Evolutionary conservation across 352 stramenopile genomes (phyloP).

Genomic region (Phytophthora boehmeriae): DNA sequence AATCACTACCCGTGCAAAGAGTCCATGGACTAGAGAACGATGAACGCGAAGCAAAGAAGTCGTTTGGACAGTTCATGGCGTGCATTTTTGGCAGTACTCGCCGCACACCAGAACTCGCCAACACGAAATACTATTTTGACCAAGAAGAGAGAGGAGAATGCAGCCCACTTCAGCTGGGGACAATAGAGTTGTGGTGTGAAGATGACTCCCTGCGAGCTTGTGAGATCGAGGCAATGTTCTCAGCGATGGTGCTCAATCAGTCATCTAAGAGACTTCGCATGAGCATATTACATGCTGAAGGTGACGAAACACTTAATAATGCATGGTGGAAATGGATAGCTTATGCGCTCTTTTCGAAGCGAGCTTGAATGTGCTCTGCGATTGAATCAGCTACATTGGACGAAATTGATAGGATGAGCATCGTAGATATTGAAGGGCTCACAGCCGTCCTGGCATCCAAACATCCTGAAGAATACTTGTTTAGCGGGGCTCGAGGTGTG

Average conservation of each 20-base stretch:
- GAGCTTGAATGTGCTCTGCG: background rate
- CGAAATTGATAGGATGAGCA: background rate
- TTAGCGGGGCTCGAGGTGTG: background rate
- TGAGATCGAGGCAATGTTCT: background rate
- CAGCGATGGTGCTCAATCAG: background rate
- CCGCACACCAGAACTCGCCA: background rate
- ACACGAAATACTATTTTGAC: too few species aligned
- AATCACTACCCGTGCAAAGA: background rate
- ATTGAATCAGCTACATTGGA: background rate
- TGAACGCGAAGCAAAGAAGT: background rate
- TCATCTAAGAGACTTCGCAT: background rate
- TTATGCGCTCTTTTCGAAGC: constrained; percentile 4
- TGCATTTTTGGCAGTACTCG: background rate
- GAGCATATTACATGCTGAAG: background rate
- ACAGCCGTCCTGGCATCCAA: background rate
- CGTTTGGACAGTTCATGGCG: background rate
- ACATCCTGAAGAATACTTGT: constrained; percentile 2
- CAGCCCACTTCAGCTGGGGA: background rate
- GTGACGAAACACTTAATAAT: background rate
- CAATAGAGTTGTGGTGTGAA: background rate
- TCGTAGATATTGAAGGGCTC: background rate
- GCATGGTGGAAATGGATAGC: constrained; percentile 5
- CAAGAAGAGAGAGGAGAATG: background rate
- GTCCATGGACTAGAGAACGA: background rate
- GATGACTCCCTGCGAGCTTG: background rate